Evolutionary conservation across 441 rosid genomes (phyloP).

Genomic region (Populus hybrid): DNA sequence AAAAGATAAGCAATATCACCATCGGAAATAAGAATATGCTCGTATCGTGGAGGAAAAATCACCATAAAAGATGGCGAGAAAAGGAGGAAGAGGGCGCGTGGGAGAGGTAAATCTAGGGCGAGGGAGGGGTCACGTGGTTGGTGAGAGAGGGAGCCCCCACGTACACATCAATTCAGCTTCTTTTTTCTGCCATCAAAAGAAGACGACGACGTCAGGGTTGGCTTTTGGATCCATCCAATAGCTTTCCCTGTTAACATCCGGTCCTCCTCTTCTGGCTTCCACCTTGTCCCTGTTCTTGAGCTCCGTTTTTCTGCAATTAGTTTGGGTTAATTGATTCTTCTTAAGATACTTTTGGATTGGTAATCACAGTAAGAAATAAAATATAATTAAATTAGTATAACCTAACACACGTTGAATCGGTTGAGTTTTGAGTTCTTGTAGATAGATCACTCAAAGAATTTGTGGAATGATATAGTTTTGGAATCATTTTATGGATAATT

Average conservation of each 20-base stretch:
- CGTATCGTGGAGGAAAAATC: neutral
- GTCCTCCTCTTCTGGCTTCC: too few species aligned
- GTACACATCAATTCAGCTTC: neutral
- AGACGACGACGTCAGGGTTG: neutral
- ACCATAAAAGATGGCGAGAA: neutral
- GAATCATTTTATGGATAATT: neutral
- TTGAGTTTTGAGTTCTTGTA: neutral
- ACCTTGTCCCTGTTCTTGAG: too few species aligned
- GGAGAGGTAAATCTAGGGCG: neutral
- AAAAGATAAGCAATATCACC: too few species aligned
- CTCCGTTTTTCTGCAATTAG: neutral
- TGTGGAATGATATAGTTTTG: neutral
- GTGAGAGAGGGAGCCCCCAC: conserved; percentile 14
- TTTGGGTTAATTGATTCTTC: neutral
- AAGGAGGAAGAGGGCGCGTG: too few species aligned
- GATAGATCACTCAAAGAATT: neutral
- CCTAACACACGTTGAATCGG: neutral
- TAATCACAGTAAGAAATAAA: too few species aligned
- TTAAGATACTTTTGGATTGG: neutral
- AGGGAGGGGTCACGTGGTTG: conserved; percentile 11
- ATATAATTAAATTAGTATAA: too few species aligned
- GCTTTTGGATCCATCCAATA: conserved; percentile 22
- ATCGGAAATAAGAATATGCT: neutral
- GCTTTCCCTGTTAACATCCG: neutral
- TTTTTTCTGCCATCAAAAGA: neutral